A percentile compares a stretch with the other conserved stretches of the same genome.
Evolutionary conservation across 2,329 filamentous ascomycete species (phyloP).

Genomic region (Penicillium frequentans): DNA sequence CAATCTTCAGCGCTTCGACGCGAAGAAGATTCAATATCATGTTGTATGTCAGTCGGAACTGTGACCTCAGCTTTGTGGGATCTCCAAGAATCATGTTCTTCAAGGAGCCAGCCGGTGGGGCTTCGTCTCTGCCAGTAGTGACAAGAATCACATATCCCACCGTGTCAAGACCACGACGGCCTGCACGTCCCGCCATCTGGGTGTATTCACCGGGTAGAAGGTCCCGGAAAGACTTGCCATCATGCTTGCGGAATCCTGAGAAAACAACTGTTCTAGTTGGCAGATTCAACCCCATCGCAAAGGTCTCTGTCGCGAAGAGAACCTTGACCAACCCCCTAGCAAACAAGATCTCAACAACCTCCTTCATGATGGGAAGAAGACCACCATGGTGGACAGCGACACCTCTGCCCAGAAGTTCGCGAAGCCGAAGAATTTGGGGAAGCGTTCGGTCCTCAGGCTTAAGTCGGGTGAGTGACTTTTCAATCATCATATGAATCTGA

Average conservation of each 20-base stretch:
- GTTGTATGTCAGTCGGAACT: constrained; percentile 97
- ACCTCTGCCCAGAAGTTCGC: constrained; percentile 81
- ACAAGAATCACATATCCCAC: constrained; percentile 96
- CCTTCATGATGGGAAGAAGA: constrained; percentile 92
- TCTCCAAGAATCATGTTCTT: constrained; percentile 95
- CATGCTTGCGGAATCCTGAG: constrained; percentile 94
- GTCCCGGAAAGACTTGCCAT: constrained; percentile 88
- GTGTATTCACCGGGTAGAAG: constrained; percentile 94
- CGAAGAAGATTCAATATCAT: constrained; percentile 97
- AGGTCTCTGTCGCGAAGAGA: constrained; percentile 95
- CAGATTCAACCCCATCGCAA: constrained; percentile 96
- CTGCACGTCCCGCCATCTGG: constrained; percentile 95
- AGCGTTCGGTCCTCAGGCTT: constrained; percentile 85
- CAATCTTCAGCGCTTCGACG: constrained; percentile 95
- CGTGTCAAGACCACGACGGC: constrained; percentile 85
- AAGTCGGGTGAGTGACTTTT: constrained; percentile 87
- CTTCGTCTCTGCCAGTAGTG: constrained; percentile 75
- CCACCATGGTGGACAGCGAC: constrained; percentile 97
- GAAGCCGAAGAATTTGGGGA: constrained; percentile 87
- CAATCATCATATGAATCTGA: constrained; percentile 94
- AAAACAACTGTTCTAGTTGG: constrained; percentile 97
- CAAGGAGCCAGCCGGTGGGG: constrained; percentile 78
- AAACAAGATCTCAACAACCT: constrained; percentile 95
- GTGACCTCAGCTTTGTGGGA: constrained; percentile 90
- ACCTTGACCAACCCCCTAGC: constrained; percentile 94